Evolutionary conservation across 257 asterid species (phyloP), one percentile per base, ranked within the genome.

Genomic region (Echium plantagineum): DNA sequence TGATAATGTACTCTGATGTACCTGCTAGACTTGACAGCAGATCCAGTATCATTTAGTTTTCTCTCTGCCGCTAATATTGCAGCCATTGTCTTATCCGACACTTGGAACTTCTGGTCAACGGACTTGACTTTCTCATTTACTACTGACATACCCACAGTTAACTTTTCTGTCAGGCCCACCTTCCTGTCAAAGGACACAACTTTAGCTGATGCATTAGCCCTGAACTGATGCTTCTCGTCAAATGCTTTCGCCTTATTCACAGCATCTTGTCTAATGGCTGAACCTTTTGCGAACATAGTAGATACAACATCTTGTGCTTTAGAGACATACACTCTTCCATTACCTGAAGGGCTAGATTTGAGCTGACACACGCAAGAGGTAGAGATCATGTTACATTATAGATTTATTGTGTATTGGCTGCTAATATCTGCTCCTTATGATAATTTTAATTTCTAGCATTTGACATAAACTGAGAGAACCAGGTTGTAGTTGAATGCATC

Each of bases 1-100:
- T n/a, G n/a, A n/a, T n/a, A 42, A 20, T 61, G 58, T 42, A 15
- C 55, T 56, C 54, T 58, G 49, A 47, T 77, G 66, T 54, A 87
- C 96, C 96, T 91, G 95, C 98, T 91, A 60, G 98, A 82, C 76
- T 88, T 91, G 77, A 91, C 96, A 67, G 95, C 98, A 60, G 98
- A 80, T 61, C 98, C 98, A 60, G 98, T 91, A 74, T 82, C 80
- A 67, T 88, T 91, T 73, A 88, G 48, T 76, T 88, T 91, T 70
- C 94, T 81, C 67, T 91, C 98, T 26, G 98, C 96, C 49, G 95
- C 95, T 86, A 88, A 58, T 62, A 91, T 63, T 63, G 96, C 98
- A 52, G 98, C 91, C 93, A 88, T 82, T 24, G 98, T 89, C 78
- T 88, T 91, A 70, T 88, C 96, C 5, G 98, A 91, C 56, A 91